These are phyloP conservation scores for Rosa multiflora DNA, from an alignment of 306 rosid genomes.

Conservation along the genomic window DNA sequence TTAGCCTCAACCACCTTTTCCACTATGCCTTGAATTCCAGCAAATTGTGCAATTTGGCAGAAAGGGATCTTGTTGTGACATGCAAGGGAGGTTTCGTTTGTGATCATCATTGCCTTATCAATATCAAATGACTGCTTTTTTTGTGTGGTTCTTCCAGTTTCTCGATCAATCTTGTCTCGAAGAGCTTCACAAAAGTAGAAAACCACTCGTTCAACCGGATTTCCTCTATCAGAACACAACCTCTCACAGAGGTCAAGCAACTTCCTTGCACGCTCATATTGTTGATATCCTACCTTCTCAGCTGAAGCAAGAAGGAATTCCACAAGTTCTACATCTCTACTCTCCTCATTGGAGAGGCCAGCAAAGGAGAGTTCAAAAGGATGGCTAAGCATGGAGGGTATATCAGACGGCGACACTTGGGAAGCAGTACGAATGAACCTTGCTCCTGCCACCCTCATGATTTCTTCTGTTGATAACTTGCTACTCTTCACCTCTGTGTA, in stretches of 20 bases:
- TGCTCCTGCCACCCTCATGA: constrained; percentile 58
- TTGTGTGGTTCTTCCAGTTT: constrained; percentile 46
- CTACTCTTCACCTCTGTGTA: not conserved
- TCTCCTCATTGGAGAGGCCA: constrained; percentile 47
- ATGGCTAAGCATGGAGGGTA: constrained; percentile 30
- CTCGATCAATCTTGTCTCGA: constrained; percentile 44
- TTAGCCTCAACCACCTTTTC: constrained; percentile 30
- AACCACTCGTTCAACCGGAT: constrained; percentile 48
- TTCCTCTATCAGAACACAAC: constrained; percentile 40
- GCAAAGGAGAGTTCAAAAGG: constrained; percentile 46
- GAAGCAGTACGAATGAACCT: constrained; percentile 55
- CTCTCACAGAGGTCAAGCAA: constrained; percentile 40
- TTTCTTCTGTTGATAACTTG: constrained; percentile 55
- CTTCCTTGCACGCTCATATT: constrained; percentile 43
- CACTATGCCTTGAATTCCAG: constrained; percentile 44
- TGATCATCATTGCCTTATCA: constrained; percentile 25
- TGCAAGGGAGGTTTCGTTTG: constrained; percentile 25
- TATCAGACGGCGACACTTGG: constrained; percentile 18
- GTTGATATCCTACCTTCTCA: constrained; percentile 60
- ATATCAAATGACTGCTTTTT: constrained; percentile 29
- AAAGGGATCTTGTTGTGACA: constrained; percentile 34
- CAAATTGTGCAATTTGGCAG: constrained; percentile 16
- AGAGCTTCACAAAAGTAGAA: constrained; percentile 57
- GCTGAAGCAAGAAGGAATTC: constrained; percentile 60
- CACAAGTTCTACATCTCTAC: constrained; percentile 47